phyloP scores from a whole-genome alignment of 2,329 filamentous ascomycete genomes.

The Magnaporthiopsis incrustans region DNA sequence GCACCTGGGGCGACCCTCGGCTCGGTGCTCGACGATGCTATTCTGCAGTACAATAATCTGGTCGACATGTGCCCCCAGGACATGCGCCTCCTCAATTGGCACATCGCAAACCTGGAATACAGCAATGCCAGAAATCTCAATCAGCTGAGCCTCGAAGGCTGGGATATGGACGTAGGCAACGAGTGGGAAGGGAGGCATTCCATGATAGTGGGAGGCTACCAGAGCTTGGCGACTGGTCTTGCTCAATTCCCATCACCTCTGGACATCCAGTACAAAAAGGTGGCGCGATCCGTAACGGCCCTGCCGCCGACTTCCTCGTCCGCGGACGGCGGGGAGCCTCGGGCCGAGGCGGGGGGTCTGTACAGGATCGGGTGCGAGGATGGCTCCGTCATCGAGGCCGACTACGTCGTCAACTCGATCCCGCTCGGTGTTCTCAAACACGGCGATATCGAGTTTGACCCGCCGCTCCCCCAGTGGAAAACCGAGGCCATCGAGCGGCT shows the following conservation, averaged over 20 bases:
- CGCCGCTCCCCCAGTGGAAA: conserved; percentile 84
- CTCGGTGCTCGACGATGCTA: conserved; percentile 85
- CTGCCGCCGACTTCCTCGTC: neutral
- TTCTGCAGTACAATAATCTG: conserved; percentile 76
- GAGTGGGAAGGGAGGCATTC: conserved; percentile 95
- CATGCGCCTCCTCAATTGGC: conserved; percentile 90
- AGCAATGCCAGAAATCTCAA: conserved; percentile 88
- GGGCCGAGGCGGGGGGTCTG: conserved; percentile 18
- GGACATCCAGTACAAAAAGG: conserved; percentile 29
- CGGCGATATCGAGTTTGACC: conserved; percentile 75
- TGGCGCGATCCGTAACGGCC: neutral
- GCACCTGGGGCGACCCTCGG: conserved; percentile 68
- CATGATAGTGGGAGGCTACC: conserved; percentile 89
- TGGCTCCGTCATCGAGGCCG: conserved; percentile 70
- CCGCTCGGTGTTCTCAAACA: conserved; percentile 88
- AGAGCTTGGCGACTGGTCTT: conserved; percentile 82
- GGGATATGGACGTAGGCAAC: conserved; percentile 97
- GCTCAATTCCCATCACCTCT: conserved; percentile 69
- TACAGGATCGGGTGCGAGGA: conserved; percentile 64
- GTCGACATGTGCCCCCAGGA: conserved; percentile 80
- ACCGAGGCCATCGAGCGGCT: conserved; percentile 69
- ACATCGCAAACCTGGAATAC: conserved; percentile 96
- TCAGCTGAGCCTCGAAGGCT: conserved; percentile 78
- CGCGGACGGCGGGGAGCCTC: conserved; percentile 36
- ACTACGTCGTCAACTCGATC: conserved; percentile 83